phyloP scores from a whole-genome alignment of 2,329 filamentous ascomycete species.

The Zasmidium angulare region DNA sequence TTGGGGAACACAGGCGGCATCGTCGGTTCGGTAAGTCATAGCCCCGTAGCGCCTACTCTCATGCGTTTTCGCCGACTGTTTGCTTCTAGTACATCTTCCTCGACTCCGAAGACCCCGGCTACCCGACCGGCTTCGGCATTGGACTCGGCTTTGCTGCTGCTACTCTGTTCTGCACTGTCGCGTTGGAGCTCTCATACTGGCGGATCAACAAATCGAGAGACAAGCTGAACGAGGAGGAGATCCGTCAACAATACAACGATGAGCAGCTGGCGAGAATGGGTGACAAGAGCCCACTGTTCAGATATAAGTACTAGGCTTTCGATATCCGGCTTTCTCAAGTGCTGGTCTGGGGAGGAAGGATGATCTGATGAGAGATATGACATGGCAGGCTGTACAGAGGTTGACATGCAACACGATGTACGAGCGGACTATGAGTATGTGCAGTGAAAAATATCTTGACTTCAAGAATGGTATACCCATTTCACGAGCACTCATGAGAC shows the following conservation, averaged over 20 bases:
- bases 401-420: too few species aligned
- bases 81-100: constrained; percentile 33
- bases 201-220: constrained; percentile 37
- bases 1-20: constrained; percentile 45
- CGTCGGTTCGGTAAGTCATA: constrained; percentile 31
- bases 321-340: too few species aligned
- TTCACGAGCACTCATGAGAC: too few species aligned
- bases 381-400: too few species aligned
- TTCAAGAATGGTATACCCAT: too few species aligned
- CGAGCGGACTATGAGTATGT: too few species aligned
- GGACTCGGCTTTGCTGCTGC: constrained; percentile 26
- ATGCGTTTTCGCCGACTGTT: background rate
- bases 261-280: constrained; percentile 35
- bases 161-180: constrained; percentile 24
- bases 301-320: constrained; percentile 3
- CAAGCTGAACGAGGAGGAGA: constrained; percentile 34
- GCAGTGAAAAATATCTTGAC: too few species aligned
- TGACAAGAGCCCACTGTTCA: constrained; percentile 39
- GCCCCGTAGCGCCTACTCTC: too few species aligned
- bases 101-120: constrained; percentile 35
- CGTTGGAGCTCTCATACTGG: constrained; percentile 31
- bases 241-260: constrained; percentile 35
- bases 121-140: constrained; percentile 24
- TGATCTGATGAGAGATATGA: too few species aligned
- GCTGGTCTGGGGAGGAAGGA: too few species aligned